Evolutionary conservation across 202 grass and related monocot species (phyloP).

Genomic region (Carex sylvatica): DNA sequence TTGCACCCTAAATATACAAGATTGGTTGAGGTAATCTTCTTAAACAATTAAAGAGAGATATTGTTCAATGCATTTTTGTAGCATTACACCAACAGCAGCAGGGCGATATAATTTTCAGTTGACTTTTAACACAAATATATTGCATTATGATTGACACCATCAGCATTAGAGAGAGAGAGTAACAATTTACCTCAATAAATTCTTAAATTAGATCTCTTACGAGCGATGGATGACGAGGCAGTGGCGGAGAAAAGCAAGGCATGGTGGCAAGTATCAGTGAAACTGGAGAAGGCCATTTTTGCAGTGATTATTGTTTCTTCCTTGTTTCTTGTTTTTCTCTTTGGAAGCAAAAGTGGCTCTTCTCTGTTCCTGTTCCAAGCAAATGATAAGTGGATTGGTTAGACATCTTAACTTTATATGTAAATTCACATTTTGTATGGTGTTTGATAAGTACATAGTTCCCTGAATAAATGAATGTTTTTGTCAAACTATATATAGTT

Average conservation of each 20-base stretch:
- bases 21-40: slow-evolving; percentile 6
- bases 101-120: neutral
- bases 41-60: neutral
- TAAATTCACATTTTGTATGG: neutral
- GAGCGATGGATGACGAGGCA: neutral
- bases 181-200: neutral
- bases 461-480: neutral
- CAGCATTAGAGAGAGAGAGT: neutral
- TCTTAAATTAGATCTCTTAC: neutral
- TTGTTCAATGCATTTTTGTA: neutral
- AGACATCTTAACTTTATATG: slow-evolving; percentile 15
- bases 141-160: neutral
- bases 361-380: neutral
- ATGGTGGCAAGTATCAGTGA: neutral
- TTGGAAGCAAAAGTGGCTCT: slow-evolving; percentile 20
- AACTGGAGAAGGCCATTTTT: slow-evolving; percentile 14
- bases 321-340: slow-evolving; percentile 24
- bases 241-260: neutral
- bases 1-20: neutral
- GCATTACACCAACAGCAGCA: neutral
- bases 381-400: slow-evolving; percentile 12
- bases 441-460: neutral
- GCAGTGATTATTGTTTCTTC: slow-evolving; percentile 25
- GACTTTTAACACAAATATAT: neutral
- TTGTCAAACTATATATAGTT: neutral